Evolutionary conservation across 768 basidiomycete species (phyloP).

Genomic region (Kwoniella botswanensis): DNA sequence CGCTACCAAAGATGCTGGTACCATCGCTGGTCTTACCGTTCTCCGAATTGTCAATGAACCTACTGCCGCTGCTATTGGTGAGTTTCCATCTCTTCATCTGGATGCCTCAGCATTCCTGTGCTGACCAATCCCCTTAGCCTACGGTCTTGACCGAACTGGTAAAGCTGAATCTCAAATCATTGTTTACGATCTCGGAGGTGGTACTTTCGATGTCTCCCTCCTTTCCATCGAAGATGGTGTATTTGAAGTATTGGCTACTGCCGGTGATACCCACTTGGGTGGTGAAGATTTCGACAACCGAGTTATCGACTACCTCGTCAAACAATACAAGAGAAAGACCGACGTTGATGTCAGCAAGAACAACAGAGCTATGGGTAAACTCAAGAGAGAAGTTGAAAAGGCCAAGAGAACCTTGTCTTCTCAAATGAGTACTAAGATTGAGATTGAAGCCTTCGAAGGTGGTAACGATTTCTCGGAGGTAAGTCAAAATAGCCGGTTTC

Average conservation of each 20-base stretch:
- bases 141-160: constrained; percentile 96
- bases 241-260: constrained; percentile 97
- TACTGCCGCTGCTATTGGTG: constrained; percentile 90
- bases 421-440: constrained; percentile 87
- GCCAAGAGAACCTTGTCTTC: constrained; percentile 90
- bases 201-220: constrained; percentile 97
- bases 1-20: constrained; percentile 96
- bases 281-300: constrained; percentile 99
- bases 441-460: constrained; percentile 94
- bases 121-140: constrained; percentile 64
- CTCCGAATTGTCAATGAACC: constrained; percentile 99
- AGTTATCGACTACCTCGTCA: constrained; percentile 93
- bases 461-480: constrained; percentile 95
- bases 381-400: constrained; percentile 92
- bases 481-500: constrained; percentile 1
- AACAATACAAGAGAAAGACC: constrained; percentile 95
- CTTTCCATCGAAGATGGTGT: constrained; percentile 96
- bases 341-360: constrained; percentile 80
- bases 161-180: constrained; percentile 89
- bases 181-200: constrained; percentile 98
- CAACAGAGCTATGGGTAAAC: constrained; percentile 82
- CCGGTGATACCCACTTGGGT: constrained; percentile 97
- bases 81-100: too few species aligned
- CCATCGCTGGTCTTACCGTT: constrained; percentile 90
- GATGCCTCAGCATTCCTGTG: too few species aligned